Evolutionary conservation across 1,139 yeast genomes (phyloP), one percentile per base, ranked within the genome.

Genomic region (Kodamaea sp.): DNA sequence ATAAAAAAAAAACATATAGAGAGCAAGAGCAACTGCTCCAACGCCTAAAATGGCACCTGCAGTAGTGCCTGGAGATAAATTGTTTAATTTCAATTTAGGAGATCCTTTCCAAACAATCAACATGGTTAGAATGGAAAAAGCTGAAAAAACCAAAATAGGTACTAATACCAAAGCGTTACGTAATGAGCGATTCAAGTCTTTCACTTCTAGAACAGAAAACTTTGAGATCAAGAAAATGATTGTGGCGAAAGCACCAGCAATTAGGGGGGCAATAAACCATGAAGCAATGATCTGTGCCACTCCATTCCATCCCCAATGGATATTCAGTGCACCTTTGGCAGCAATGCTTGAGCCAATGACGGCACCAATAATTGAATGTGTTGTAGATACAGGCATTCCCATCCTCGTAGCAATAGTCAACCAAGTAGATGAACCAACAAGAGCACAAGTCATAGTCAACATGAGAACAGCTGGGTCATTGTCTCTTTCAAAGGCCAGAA

Each of bases 291-390:
- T 83, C 59, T 81, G 84, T 2, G 85, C 58, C 44, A 84, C 83
- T 31, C 89, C 89, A 12, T 49, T 44, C 92, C 92, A 84, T 22
- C 88, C 90, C 94, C 92, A 84, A 43, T 61, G 64, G 43, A 84
- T 74, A 43, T 76, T 67, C 2, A 62, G 54, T 31, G 77, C 80
- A 44, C 81, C 81, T 48, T 70, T 71, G 24, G 90, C 82, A 36
- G 90, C 94, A 54, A 84, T 75, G 42, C 87, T 82, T 11, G 85
- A 73, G 47, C 94, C 92, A 46, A 83, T 81, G 36, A 81, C 74
- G 28, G 81, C 90, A 55, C 90, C 92, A 37, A 84, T 85, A 50
- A 84, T 81, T 8, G 89, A 80, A 54, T 84, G 90, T 20, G 92
- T 84, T 26, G 90, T 81, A 10, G 90, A 83, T 35, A 81, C 89